phyloP scores from a whole-genome alignment of 768 basidiomycete species.

The Hypholoma sublateritium region DNA sequence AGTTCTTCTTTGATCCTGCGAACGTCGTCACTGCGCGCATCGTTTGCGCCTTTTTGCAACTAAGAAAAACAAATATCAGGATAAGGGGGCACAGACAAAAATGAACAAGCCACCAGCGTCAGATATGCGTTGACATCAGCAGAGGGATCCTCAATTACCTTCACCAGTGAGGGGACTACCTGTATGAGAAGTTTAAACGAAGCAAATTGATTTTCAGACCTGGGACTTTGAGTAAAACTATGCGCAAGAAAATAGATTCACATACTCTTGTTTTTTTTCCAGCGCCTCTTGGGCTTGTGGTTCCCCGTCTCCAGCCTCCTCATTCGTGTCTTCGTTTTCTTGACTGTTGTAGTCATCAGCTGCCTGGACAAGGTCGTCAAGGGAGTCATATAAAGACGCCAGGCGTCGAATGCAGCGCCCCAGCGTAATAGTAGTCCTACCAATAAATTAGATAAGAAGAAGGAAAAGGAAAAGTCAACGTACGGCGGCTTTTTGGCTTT shows the following conservation, averaged over 20 bases:
- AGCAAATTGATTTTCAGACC: neutral
- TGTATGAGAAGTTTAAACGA: neutral
- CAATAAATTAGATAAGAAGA: neutral
- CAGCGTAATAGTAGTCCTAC: neutral
- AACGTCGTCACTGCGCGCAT: constrained; percentile 1
- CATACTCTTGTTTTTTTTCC: neutral
- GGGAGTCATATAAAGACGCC: neutral
- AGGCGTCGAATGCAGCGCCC: neutral
- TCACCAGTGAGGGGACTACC: neutral
- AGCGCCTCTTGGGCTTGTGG: neutral
- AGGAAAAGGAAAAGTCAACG: neutral
- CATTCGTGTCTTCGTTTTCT: too few species aligned
- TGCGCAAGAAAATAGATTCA: neutral
- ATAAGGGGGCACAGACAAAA: neutral
- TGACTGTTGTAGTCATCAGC: neutral
- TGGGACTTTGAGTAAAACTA: neutral
- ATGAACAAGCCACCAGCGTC: neutral
- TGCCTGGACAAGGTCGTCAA: neutral
- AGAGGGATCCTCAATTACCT: neutral
- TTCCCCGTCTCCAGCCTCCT: neutral
- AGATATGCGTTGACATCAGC: neutral
- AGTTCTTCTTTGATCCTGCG: neutral
- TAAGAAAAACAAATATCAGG: neutral
- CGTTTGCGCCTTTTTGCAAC: neutral
- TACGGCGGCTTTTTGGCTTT: neutral